Evolutionary conservation across 257 asterid genomes (phyloP), one percentile per base, ranked within the genome.

Genomic region (Anisodus acutangulus): DNA sequence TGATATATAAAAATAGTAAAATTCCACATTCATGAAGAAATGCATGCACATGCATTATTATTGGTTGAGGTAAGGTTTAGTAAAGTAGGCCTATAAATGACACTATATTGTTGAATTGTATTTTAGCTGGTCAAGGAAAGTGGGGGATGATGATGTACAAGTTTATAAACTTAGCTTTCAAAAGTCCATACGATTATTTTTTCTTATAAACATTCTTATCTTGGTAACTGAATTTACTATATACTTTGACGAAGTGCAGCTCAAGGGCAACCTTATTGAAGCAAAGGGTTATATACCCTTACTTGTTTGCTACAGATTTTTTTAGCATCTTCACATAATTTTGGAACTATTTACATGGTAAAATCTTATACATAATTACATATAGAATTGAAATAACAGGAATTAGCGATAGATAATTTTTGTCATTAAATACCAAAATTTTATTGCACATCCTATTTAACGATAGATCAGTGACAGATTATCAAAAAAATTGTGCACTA

Each of bases 1-100:
- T 76, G 8, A 1, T 51, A 74, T 0, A 74, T 49, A 53, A 74
- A 74, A 74, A 12, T 22, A 76, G 64, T 76, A 53, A 76, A 76
- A 76, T 76, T 76, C 62, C 64, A 76, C 26, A 76, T 17, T 76
- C 81, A 51, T 26, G 63, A 53, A 76, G 31, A 53, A 19, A 3
- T 22, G 41, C 80, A 74, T 49, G 80, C 62, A 76, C 49, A 76
- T 76, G 81, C 16, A 76, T 76, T 76, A 76, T 76, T 53, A 76
- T 76, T 76, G 26, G 64, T 26, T 76, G 37, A 12, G 26, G 9
- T 76, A 76, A 76, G 64, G 26, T 49, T 53, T 76, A 76, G 39
- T 53, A 51, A 39, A 26, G 43, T 3, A 17, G 79, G 15, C 8
- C 2, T 26, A 76, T 51, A 1, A 6, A 12, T 26, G 63, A 51